These are phyloP conservation scores for Papiliotrema fonsecae DNA, from an alignment of 1,284 basidiomycete genomes.

Conservation along the genomic window DNA sequence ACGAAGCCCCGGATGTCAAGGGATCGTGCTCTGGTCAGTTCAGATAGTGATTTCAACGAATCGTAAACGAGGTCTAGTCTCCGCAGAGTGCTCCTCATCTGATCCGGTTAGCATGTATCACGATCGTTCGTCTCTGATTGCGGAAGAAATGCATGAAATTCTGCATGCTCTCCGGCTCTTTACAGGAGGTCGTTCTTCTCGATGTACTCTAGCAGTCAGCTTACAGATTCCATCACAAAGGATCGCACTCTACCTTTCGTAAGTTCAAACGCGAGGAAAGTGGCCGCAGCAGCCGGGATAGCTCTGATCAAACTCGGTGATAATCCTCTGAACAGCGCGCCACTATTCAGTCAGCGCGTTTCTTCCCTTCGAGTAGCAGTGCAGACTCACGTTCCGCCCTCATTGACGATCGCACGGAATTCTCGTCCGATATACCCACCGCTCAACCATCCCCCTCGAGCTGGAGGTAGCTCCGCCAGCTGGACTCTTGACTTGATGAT, in stretches of 20 bases:
- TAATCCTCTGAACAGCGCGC: conserved; percentile 67
- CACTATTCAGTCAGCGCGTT: conserved; percentile 42
- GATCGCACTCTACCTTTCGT: conserved; percentile 55
- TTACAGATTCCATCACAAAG: too few species aligned
- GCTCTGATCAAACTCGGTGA: conserved; percentile 67
- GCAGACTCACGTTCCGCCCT: conserved; percentile 66
- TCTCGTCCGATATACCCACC: conserved; percentile 70
- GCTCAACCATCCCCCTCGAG: conserved; percentile 57
- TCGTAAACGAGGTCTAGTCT: too few species aligned
- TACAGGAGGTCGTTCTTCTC: conserved; percentile 31
- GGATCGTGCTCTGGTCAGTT: too few species aligned
- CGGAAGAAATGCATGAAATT: too few species aligned
- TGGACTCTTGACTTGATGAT: conserved; percentile 89
- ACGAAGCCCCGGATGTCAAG: too few species aligned
- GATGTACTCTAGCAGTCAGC: conserved; percentile 29
- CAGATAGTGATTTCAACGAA: too few species aligned
- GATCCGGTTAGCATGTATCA: too few species aligned
- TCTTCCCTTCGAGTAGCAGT: not conserved
- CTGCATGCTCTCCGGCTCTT: too few species aligned
- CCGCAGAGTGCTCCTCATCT: too few species aligned
- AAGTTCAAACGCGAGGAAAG: conserved; percentile 87
- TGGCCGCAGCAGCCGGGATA: conserved; percentile 84
- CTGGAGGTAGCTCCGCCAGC: conserved; percentile 68
- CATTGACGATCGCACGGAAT: conserved; percentile 61
- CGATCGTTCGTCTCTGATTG: too few species aligned